Base-by-base conservation (phyloP, 306 rosid genomes). In the Lithocarpus polystachyus region DNA sequence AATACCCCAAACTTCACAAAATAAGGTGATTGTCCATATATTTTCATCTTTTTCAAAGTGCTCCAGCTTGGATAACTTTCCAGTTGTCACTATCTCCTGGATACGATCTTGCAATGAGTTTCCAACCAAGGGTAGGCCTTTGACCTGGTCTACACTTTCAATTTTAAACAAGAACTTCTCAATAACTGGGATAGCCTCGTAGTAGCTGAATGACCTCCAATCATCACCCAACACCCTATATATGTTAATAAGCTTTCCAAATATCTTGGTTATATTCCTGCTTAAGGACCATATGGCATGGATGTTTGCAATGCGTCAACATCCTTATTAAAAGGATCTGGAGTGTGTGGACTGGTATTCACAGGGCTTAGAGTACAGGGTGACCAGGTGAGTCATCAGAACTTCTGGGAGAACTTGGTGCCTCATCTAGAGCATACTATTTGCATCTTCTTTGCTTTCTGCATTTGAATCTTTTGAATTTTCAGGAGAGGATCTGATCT, bases 1-100 rank as follows among this genome's bases (percentile, higher is more conserved):
- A 78, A 92, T 77, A 68, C 97, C 99, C 99, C 97, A 94, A 60
- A 92, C 92, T 86, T 94, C 95, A 59, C 94, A 97, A 88, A 94
- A 94, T 64, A 92, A 84, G 86, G 93, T 84, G 85, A 94, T 86
- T 48, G 99, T 91, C 26, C 86, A 65, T 43, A 92, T 93, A 97
- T 94, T 94, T 82, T 94, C 97, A 81, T 94, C 95, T 23, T 86
- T 86, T 88, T 91, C 95, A 56, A 92, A 94, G 86, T 92, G 92
- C 79, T 92, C 97, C 89, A 94, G 80, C 82, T 94, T 94, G 26
- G 92, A 91, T 72, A 94, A 81, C 84, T 91, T 94, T 76, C 97
- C 97, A 35, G 90, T 91, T 51, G 94, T 87, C 78, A 92, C 88
- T 76, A 94, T 94, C 93, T 92, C 99, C 80, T 90, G 97, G 82